Evolutionary conservation across 352 stramenopile species (phyloP), one percentile per base, ranked within the genome.

Genomic region (Albugo candida): DNA sequence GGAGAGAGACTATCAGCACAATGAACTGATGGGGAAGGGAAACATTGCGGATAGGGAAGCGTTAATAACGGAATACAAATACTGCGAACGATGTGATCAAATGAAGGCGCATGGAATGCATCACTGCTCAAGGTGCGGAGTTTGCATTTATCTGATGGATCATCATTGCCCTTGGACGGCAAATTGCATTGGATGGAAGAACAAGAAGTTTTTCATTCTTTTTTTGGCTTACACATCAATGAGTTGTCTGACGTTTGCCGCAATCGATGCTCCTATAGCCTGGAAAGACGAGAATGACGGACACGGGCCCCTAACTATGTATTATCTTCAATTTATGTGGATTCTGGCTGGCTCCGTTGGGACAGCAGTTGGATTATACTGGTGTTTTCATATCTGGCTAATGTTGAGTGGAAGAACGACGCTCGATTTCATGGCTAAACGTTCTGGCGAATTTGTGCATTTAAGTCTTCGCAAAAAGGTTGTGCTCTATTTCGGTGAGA

Each of bases 161-260:
- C 76, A 92, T 48, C 78, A 88, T 49, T 88, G 76, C 42, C 75
- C 78, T 47, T 92, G 75, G 78, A 85, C 67, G 3, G 73, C 61
- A 55, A 92, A 88, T 52, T 92, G 78, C 58, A 70, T 92, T n/a
- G 78, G 67, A 6, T 81, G 61, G 61, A 68, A 59, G 56, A 92
- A 85, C 59, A 86, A 92, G 49, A 88, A 85, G 60, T 71, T 63
- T 58, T 87, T 87, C 46, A 34, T 87, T 51, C 69, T 87, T 38
- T 87, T 87, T 49, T 52, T 87, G 16, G 13, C 81, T 0, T 87
- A 88, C 61, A 82, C 78, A 47, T 63, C 73, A 3, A 27, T 75
- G 18, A 81, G 72, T 47, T 83, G 69, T 35, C 53, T 81, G 36
- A 34, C 60, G 13, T 87, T 84, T 48, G 69, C 63, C 42, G 41